Percentiles rank a stretch among this genome's conserved stretches.
These are phyloP conservation scores for Xylaria nigripes DNA, from an alignment of 495 filamentous ascomycete genomes.

Conservation along the genomic window DNA sequence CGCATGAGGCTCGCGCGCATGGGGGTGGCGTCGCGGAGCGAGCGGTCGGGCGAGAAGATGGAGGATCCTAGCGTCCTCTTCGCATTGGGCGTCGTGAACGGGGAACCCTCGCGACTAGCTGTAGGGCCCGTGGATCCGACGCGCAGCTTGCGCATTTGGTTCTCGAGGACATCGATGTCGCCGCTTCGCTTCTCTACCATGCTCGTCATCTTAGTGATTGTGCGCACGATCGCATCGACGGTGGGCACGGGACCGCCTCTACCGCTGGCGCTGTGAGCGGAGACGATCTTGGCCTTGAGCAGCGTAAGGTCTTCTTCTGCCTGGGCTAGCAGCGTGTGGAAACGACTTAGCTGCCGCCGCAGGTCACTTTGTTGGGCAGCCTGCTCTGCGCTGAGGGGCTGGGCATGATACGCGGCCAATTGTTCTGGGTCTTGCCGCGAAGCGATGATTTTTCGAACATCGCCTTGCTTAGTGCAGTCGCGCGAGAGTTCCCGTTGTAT, in stretches of 20 bases:
- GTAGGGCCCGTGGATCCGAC: slow-evolving; percentile 38
- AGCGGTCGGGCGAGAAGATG: slow-evolving; percentile 51
- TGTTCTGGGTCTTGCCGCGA: slow-evolving; percentile 55
- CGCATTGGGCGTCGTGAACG: slow-evolving; percentile 54
- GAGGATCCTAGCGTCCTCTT: slow-evolving; percentile 34
- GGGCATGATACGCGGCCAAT: slow-evolving; percentile 47
- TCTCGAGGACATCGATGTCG: slow-evolving; percentile 83
- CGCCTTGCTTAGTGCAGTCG: slow-evolving; percentile 60
- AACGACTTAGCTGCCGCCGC: slow-evolving; percentile 55
- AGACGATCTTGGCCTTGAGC: slow-evolving; percentile 70
- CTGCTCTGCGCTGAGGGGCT: slow-evolving; percentile 77
- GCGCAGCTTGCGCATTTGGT: slow-evolving; percentile 67
- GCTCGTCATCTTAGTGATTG: slow-evolving; percentile 82
- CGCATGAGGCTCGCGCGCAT: slow-evolving; percentile 28
- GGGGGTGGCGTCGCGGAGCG: slow-evolving; percentile 32
- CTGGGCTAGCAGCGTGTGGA: slow-evolving; percentile 66
- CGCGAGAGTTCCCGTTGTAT: slow-evolving; percentile 58
- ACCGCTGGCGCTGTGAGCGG: slow-evolving; percentile 38
- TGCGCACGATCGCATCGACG: slow-evolving; percentile 82
- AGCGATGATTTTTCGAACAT: slow-evolving; percentile 62
- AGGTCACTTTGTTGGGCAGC: slow-evolving; percentile 73
- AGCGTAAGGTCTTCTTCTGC: slow-evolving; percentile 74
- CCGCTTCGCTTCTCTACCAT: slow-evolving; percentile 83
- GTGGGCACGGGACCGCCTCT: slow-evolving; percentile 55
- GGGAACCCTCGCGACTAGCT: slow-evolving; percentile 50